Evolutionary conservation across 2,329 filamentous ascomycete species (phyloP).

Genomic region (Hirsutella thompsonii): DNA sequence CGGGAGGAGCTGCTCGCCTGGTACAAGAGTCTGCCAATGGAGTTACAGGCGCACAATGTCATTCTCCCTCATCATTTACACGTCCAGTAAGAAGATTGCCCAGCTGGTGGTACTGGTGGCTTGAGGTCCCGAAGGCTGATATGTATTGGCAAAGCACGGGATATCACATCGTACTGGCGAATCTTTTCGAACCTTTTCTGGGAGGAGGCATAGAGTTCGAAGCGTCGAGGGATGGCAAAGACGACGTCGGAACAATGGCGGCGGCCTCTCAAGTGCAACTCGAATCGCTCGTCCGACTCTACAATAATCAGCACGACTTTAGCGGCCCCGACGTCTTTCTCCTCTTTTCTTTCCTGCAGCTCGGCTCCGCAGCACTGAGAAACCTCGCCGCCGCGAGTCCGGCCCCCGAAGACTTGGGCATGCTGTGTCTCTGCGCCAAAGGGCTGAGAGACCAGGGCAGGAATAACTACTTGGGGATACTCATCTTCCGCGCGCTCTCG

Average conservation of each 20-base stretch:
- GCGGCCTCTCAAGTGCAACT: neutral
- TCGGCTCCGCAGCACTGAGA: neutral
- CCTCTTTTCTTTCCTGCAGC: neutral
- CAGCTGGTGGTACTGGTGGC: neutral
- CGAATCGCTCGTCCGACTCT: neutral
- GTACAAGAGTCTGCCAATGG: neutral
- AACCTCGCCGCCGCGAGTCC: neutral
- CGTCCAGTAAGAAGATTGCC: neutral
- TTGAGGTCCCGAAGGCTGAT: neutral
- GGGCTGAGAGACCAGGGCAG: neutral
- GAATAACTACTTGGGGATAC: neutral
- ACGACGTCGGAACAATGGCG: neutral
- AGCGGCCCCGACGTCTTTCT: neutral
- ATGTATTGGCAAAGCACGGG: neutral
- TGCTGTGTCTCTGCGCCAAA: neutral
- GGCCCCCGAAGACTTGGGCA: neutral
- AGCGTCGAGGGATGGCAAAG: neutral
- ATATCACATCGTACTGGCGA: neutral
- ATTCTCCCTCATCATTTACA: neutral
- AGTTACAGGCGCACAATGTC: neutral
- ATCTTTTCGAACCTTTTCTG: neutral
- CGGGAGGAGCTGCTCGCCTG: neutral
- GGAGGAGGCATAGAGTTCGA: neutral
- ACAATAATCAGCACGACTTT: neutral
- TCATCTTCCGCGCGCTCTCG: neutral